Base-by-base conservation (phyloP, 257 asterid genomes). In the Euphrasia confusa region DNA sequence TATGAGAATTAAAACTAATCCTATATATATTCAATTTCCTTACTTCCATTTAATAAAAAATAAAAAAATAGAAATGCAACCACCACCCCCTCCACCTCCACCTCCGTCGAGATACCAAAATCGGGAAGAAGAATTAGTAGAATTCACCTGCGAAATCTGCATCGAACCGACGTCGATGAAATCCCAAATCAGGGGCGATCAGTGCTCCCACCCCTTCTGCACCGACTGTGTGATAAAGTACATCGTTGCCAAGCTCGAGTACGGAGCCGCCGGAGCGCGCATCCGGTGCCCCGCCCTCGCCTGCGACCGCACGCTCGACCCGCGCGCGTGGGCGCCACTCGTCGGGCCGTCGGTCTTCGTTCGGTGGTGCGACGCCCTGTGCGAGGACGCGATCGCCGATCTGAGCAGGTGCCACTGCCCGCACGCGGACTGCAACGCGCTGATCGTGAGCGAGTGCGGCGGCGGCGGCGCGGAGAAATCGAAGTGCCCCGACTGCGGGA, bases 371-470 rank as follows among this genome's bases (percentile, higher is more conserved):
- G 94, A 86, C 53, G 82, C 64, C 40, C 82, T 83, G 5, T 84
- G 94, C 35, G 85, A 87, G 37, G 52, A 67, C 12, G 77, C 78
- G 68, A 58, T 87, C 50, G 32, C 69, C 75, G 82, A 61, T 8
- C 14, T 27, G 44, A 78, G 73, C 0, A 64, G 45, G 54, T 70
- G 88, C 57, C 84, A 84, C 59, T 89, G 95, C 26, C 97, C 94
- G 26, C 62, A 81, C 40, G 14, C 70, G 27, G 57, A 66, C 17
- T 89, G 97, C 59, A 84, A 78, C 53, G 80, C 58, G 37, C 55
- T 84, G 75, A 70, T 87, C 18, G 66, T 89, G 55, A 79, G 83
- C 13, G 95, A 89, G 84, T 87, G 97, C 59, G 89, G 94, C 5
- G 91, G 79, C 5, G 33, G 33, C 39, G 65, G 2, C 3, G 74